Evolutionary conservation across 2,329 filamentous ascomycete species (phyloP), one percentile per base, ranked within the genome.

Genomic region (Tolypocladium sp.): DNA sequence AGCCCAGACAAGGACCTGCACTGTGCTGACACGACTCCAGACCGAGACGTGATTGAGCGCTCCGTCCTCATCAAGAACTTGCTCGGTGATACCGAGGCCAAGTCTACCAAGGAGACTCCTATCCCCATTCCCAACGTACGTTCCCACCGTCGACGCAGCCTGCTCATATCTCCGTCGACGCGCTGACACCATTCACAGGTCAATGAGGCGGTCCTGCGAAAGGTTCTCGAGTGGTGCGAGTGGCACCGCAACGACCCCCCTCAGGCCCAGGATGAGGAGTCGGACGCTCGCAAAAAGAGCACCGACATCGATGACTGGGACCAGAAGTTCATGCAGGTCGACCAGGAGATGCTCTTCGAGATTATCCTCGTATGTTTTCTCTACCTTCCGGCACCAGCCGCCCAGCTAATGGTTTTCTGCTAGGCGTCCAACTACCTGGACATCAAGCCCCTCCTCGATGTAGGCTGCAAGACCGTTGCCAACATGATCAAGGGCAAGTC

Each of bases 401-500:
- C 17, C 17, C 7, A 10, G 52, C 55, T 61, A 57, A 65, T 10
- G 6, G 2, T 13, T 20, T 27, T 8, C 30, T 25, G 13, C 8
- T 22, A 94, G 90, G 94, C 94, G 4, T 91, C 93, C 69, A 99
- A 99, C 82, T 99, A 97, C 75, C 88, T 99, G 61, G 94, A 99
- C 67, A 99, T 99, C 81, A 99, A 97, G 84, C 89, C 92, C 1
- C 89, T 99, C 1, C 88, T 99, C 35, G 94, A 99, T 65, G 93
- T 97, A 61, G 94, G 94, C 63, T 99, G 94, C 86, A 99, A 99
- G 85, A 99, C 94, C 0, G 94, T 99, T 20, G 94, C 94, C 63
- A 99, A 99, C 79, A 99, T 99, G 94, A 99, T 99, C 82, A 99
- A 99, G 89, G 94, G 94, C 79, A 99, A 99, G 83, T 96, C 92